Evolutionary conservation across 805 yeast genomes (phyloP), one percentile per base, ranked within the genome.

Genomic region (Saccharomycopsis javanensis): DNA sequence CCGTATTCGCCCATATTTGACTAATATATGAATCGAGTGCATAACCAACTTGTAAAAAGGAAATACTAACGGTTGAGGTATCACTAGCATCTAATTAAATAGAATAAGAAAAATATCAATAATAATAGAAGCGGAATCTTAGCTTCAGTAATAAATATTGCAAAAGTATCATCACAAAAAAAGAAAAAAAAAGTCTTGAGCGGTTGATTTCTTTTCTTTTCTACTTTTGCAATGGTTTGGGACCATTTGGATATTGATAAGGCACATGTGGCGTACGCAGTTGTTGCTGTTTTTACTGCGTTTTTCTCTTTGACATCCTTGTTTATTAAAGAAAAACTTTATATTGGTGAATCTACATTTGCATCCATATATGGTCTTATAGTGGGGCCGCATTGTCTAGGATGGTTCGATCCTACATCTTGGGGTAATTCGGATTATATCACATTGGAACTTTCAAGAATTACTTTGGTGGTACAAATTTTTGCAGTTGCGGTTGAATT

Each of bases 401-500:
- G 82, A 57, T 88, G 96, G 96, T 87, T 90, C 66, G 70, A 83
- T 57, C 97, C 97, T 2, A 69, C 80, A 6, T 72, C 78, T 4
- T 90, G 97, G 97, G 96, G 96, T 0, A 85, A 89, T 66, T 70
- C 87, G 0, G 96, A 91, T 68, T 76, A 77, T 55, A 81, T 91
- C 62, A 90, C 97, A 0, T 73, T 89, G 62, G 97, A 90, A 66
- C 75, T 91, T 15, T 83, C 92, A 57, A 77, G 97, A 55, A 80
- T 90, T 15, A 92, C 89, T 2, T 73, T 90, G 64, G 84, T 92
- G 67, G 80, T 90, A 55, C 97, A 90, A 72, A 88, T 90, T 64
- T 92, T 90, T 65, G 96, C 96, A 8, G 96, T 88, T 20, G 96
- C 96, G 1, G 97, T 90, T 34, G 97, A 90, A 69, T 74, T 90